These are phyloP conservation scores for Biscutella auriculata DNA, from an alignment of 441 rosid genomes.

Conservation along the genomic window DNA sequence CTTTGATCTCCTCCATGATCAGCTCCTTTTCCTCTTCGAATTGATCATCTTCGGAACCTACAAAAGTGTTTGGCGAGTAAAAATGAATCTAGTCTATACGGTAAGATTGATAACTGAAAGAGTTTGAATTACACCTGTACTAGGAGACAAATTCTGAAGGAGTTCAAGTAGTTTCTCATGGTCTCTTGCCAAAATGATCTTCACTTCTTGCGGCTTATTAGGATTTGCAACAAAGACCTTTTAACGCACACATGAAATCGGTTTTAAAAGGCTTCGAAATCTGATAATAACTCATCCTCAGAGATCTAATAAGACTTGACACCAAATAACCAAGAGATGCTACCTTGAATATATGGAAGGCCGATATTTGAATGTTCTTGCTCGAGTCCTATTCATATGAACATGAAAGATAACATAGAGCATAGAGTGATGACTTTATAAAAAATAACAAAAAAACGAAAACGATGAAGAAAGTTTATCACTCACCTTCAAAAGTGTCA, in stretches of 20 bases:
- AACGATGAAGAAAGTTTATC: constrained; percentile 1
- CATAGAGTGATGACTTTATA: neutral
- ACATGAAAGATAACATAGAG: constrained; percentile 4
- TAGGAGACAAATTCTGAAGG: constrained; percentile 56
- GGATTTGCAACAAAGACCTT: constrained; percentile 97
- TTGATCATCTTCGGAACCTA: constrained; percentile 81
- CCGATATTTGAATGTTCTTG: constrained; percentile 82
- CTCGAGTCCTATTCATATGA: constrained; percentile 67
- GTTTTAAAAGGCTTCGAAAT: neutral
- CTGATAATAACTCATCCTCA: neutral
- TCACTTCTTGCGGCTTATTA: constrained; percentile 79
- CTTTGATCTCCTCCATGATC: constrained; percentile 70
- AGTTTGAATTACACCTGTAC: constrained; percentile 47
- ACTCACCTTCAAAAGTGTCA: constrained; percentile 72
- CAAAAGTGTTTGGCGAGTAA: neutral
- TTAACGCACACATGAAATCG: neutral
- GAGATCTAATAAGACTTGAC: neutral
- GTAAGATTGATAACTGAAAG: neutral
- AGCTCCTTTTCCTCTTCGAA: constrained; percentile 93
- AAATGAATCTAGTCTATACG: neutral
- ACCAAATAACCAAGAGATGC: neutral
- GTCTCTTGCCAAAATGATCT: constrained; percentile 76
- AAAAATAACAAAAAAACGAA: neutral
- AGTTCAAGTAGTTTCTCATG: constrained; percentile 60
- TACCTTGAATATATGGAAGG: constrained; percentile 98